phyloP scores from a whole-genome alignment of 768 basidiomycete genomes.

The Cystobasidium tubakii region DNA sequence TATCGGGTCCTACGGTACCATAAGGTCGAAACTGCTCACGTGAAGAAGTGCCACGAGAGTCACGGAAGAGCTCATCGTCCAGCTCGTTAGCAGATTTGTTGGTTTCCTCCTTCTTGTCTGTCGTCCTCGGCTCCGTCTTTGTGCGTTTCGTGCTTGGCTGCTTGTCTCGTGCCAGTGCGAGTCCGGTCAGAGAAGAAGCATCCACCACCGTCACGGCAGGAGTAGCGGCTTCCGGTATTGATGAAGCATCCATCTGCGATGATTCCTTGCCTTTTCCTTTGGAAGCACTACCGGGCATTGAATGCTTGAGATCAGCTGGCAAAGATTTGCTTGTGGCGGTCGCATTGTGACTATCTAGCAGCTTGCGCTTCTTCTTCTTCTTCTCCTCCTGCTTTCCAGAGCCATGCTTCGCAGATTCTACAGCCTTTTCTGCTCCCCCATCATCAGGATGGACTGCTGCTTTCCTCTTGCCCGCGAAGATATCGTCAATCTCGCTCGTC shows the following conservation, averaged over 20 bases:
- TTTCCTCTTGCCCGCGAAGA: conserved; percentile 12
- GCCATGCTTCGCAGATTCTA: neutral
- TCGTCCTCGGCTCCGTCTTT: too few species aligned
- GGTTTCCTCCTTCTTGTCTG: too few species aligned
- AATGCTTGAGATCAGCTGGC: neutral
- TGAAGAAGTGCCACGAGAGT: conserved; percentile 17
- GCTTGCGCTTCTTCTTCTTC: neutral
- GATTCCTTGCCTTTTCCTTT: neutral
- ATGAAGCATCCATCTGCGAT: neutral
- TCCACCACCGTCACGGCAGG: neutral
- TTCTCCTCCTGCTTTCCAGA: neutral
- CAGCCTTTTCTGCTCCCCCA: too few species aligned
- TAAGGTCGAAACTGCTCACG: too few species aligned
- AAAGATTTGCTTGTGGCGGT: neutral
- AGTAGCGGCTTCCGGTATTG: neutral
- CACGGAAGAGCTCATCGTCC: conserved; percentile 29
- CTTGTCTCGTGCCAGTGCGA: neutral
- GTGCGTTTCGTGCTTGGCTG: neutral
- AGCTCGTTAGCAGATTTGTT: conserved; percentile 25
- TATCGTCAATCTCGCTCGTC: conserved; percentile 30
- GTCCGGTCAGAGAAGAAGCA: neutral
- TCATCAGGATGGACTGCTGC: too few species aligned
- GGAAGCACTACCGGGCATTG: neutral
- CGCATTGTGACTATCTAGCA: neutral
- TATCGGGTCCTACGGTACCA: too few species aligned